A percentile compares a stretch with the other conserved stretches of the same genome.
phyloP scores from a whole-genome alignment of 768 basidiomycete species.

The Sarcodon aspratus region DNA sequence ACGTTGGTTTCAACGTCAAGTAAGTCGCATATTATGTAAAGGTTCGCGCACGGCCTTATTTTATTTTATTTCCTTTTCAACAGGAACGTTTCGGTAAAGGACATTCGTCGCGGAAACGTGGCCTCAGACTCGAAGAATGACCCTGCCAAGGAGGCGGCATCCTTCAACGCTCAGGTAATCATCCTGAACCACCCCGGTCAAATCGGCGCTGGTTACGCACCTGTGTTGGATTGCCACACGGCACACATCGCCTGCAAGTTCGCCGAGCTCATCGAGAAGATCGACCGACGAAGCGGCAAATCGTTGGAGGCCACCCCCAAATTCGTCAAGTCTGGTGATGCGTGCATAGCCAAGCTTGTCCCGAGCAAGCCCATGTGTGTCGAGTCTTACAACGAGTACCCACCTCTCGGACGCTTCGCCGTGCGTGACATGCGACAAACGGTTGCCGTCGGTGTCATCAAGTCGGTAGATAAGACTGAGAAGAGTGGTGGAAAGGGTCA shows the following conservation, averaged over 20 bases:
- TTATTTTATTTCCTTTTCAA: conserved; percentile 32
- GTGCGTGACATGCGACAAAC: conserved; percentile 99
- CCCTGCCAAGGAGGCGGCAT: conserved; percentile 98
- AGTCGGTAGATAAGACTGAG: conserved; percentile 92
- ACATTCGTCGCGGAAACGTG: conserved; percentile 99
- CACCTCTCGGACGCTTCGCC: conserved; percentile 98
- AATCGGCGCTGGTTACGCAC: conserved; percentile 97
- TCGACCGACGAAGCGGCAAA: conserved; percentile 98
- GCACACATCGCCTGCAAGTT: conserved; percentile 99
- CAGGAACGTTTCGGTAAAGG: conserved; percentile 99
- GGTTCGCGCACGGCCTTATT: too few species aligned
- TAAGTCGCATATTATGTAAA: too few species aligned
- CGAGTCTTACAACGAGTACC: conserved; percentile 93
- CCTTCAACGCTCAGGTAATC: conserved; percentile 99
- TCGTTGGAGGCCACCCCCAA: conserved; percentile 81
- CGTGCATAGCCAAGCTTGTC: conserved; percentile 95
- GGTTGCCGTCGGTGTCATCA: conserved; percentile 98
- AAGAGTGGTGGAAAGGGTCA: conserved; percentile 75
- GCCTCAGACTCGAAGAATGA: conserved; percentile 99
- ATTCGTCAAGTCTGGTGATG: conserved; percentile 99
- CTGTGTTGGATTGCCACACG: conserved; percentile 99
- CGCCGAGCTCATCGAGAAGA: conserved; percentile 96
- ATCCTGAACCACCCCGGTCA: conserved; percentile 99
- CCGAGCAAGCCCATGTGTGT: conserved; percentile 96
- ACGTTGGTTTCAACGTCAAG: conserved; percentile 99